phyloP scores from a whole-genome alignment of 83 land plant genomes.

The Larix sibirica region DNA sequence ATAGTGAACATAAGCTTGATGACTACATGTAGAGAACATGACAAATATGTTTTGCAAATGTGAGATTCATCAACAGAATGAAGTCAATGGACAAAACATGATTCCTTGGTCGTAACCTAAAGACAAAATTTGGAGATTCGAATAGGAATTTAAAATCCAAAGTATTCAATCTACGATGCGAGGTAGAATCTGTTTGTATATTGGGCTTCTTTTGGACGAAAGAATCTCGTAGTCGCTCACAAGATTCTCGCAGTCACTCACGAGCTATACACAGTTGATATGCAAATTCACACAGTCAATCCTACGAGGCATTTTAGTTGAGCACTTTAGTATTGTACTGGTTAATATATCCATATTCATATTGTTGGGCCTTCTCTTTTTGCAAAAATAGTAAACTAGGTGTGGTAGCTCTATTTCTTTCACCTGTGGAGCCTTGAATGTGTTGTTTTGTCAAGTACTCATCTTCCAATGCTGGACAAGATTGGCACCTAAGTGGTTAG shows the following conservation, averaged over 20 bases:
- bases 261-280: no score
- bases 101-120: no score
- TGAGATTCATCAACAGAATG: no score
- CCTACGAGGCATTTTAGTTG: background rate
- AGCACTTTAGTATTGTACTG: background rate
- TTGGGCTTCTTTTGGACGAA: slow-evolving; percentile 97
- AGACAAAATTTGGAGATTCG: no score
- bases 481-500: background rate
- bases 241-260: background rate
- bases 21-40: no score
- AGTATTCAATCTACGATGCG: slow-evolving; percentile 62
- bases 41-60: no score
- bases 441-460: slow-evolving; percentile 1
- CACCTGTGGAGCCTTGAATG: slow-evolving; percentile 8
- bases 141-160: slow-evolving; percentile 12
- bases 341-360: background rate
- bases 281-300: slow-evolving; percentile 6
- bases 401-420: slow-evolving; percentile 1
- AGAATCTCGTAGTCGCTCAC: background rate
- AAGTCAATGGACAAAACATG: no score
- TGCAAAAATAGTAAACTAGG: slow-evolving; percentile 9
- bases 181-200: slow-evolving; percentile 69
- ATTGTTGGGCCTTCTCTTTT: background rate
- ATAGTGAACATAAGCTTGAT: no score
- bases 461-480: background rate